Percentiles rank a stretch among this genome's conserved stretches.
Conservation (phyloP, 495 filamentous ascomycete genomes). For the Darksidea phi region DNA sequence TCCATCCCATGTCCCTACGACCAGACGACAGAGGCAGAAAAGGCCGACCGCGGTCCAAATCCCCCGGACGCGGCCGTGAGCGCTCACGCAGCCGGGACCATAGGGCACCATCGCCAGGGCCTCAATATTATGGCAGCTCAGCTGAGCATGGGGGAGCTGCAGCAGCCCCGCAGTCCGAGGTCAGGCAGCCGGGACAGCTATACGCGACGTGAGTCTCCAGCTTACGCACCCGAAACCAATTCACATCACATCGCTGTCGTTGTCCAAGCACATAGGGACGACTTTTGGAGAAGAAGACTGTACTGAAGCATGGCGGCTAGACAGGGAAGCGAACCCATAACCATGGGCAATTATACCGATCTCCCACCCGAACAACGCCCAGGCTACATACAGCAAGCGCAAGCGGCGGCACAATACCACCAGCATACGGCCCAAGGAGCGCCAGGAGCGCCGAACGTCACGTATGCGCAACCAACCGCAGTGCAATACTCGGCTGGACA, state of each 20-base stretch:
- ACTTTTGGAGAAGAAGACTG: too few species aligned
- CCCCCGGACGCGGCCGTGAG: conserved; percentile 27
- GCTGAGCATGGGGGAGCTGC: conserved; percentile 19
- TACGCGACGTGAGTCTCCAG: conserved; percentile 20
- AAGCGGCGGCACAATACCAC: conserved; percentile 27
- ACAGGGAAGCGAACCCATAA: conserved; percentile 29
- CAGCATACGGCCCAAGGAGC: conserved; percentile 16
- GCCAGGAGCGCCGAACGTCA: conserved; percentile 3
- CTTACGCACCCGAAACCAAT: neutral
- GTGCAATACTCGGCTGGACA: neutral
- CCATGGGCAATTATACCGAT: conserved; percentile 42
- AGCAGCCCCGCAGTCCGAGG: conserved; percentile 32
- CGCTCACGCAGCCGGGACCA: conserved; percentile 33
- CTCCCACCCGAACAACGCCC: conserved; percentile 43
- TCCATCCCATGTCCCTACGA: conserved; percentile 30
- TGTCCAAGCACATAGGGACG: neutral
- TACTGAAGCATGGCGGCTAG: conserved; percentile 31
- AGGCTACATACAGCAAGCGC: conserved; percentile 35
- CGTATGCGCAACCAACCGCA: conserved; percentile 16
- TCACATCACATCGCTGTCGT: neutral
- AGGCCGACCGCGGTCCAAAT: conserved; percentile 37
- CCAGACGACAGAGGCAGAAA: conserved; percentile 31
- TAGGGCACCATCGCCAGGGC: conserved; percentile 34
- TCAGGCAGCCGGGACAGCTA: conserved; percentile 33
- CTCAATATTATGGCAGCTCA: conserved; percentile 24